Evolutionary conservation across 2,329 filamentous ascomycete genomes (phyloP), one percentile per base, ranked within the genome.

Genomic region (Rhynchosporium agropyri): DNA sequence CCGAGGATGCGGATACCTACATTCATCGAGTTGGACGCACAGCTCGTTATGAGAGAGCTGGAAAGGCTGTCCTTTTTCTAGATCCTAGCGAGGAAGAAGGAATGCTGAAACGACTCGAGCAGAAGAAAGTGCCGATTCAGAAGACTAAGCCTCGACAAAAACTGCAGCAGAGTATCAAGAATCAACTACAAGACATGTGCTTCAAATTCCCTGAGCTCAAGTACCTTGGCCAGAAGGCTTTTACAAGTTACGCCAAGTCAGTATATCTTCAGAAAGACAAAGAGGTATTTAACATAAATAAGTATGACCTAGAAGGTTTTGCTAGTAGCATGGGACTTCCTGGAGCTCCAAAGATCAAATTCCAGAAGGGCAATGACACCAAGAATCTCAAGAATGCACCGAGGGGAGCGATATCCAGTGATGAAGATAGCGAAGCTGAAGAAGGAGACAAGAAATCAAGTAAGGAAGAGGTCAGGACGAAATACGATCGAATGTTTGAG

Each of bases 401-500:
- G 8, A 84, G 92, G 63, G 84, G 84, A 46, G 80, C 83, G 57
- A 77, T 91, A 74, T 90, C 75, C 75, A 90, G 75, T 71, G 87
- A 84, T 13, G 88, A 87, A 3, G 83, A 84, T 12, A 78, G 77
- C 56, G 85, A 85, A 60, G 81, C 85, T n/a, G 80, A 82, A 31
- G 82, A 81, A 15, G 76, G 72, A 3, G 80, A 74, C 40, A 82
- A 83, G 71, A 75, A 80, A 68, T 78, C 80, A 65, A 86, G 84
- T 77, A 88, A 90, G 78, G 80, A 83, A 10, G 84, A 87, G 70
- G 91, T 97, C 20, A 86, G 92, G 65, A 99, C 96, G 38, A 98
- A 97, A 76, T 96, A 96, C 75, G 92, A 99, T 76, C 89, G 92
- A 70, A 98, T 99, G 95, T 97, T 98, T 77, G 94, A 97, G 79